Evolutionary conservation across 1,284 basidiomycete species (phyloP), one percentile per base, ranked within the genome.

Genomic region (Phylloporus sp.): DNA sequence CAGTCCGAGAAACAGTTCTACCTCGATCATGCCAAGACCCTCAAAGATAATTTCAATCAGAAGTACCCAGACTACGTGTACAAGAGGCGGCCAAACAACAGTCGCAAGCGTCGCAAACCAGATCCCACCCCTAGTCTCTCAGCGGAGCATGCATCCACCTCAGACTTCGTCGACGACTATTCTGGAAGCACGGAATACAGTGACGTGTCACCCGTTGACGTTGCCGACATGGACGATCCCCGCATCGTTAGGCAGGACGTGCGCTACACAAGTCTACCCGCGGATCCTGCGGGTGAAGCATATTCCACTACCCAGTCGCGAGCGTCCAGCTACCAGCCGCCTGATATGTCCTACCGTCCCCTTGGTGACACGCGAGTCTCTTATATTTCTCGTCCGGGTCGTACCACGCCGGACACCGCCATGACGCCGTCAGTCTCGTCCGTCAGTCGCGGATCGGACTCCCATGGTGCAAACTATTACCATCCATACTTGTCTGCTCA

Each of bases 51-150:
- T 61, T 94, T 94, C 81, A 93, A 94, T 75, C 78, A 82, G n/a
- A 90, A 88, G 72, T 94, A 93, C 75, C 92, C 92, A 26, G 92
- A 93, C 81, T 94, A 94, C 70, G 91, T 94, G 49, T 94, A 94
- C 78, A 85, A 88, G 65, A 86, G 92, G 52, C 82, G 92, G 52
- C 92, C 92, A 32, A 94, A 94, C 78, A 93, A 94, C 74, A 90
- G 89, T 62, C 86, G 92, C 69, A 90, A 86, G 76, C 86, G 86
- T 69, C 83, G 89, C 69, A 85, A 85, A 69, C 72, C 82, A 6
- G 87, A 90, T 65, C 71, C 76, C 47, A 69, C 64, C 24, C 51
- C 66, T 34, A 56, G 64, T 18, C 47, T 53, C 39, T 46, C 74
- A 32, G 39, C 63, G 15, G 74, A 77, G 47, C 60, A 67, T 17